These are phyloP conservation scores for Naematelia aurantialba DNA, from an alignment of 768 basidiomycete species.

Conservation along the genomic window DNA sequence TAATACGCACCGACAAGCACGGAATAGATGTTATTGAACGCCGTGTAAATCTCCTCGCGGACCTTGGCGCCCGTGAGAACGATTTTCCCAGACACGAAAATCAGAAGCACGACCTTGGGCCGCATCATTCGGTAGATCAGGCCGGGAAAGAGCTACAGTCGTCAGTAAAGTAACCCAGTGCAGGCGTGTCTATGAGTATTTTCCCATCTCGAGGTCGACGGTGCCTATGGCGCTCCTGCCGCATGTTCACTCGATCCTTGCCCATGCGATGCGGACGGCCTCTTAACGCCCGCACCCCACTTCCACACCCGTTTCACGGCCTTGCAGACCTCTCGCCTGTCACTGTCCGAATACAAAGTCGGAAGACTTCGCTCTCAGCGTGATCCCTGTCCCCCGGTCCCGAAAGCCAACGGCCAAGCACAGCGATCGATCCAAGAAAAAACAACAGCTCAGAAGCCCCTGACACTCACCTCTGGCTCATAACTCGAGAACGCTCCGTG, in stretches of 20 bases:
- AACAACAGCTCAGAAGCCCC: background rate
- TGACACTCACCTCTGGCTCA: conserved; percentile 78
- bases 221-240: background rate
- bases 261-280: background rate
- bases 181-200: background rate
- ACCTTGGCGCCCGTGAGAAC: conserved; percentile 99
- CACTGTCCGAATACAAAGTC: no score
- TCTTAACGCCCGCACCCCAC: no score
- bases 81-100: conserved; percentile 99
- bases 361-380: no score
- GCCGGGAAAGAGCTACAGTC: conserved; percentile 86
- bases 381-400: no score
- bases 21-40: conserved; percentile 99
- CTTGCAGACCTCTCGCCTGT: no score
- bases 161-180: no score
- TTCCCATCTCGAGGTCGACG: background rate
- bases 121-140: conserved; percentile 99
- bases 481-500: conserved; percentile 98
- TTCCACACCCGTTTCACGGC: no score
- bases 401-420: no score
- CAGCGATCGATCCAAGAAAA: no score
- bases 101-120: conserved; percentile 95
- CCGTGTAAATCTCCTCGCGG: conserved; percentile 98
- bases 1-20: conserved; percentile 60
- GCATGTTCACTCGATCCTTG: background rate